Conservation (phyloP, 2,329 filamentous ascomycete genomes). For the Endothia cerciana region DNA sequence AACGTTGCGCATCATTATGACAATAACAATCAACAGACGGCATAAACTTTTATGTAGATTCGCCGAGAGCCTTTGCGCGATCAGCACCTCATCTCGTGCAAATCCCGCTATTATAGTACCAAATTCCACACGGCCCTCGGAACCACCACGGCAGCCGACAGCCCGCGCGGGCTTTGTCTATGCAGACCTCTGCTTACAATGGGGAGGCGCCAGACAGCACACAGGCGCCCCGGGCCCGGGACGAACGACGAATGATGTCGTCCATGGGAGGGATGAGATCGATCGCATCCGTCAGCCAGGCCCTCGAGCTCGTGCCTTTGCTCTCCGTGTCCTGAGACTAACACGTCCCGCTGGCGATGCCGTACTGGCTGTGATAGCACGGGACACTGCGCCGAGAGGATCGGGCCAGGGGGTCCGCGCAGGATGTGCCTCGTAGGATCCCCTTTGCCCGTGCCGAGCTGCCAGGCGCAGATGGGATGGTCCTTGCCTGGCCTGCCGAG, state of each 20-base stretch:
- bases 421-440: constrained; percentile 3
- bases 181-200: background rate
- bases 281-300: constrained; percentile 6
- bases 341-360: background rate
- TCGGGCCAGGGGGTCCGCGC: background rate
- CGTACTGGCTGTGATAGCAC: background rate
- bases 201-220: background rate
- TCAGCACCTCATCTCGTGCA: too few species aligned
- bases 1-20: too few species aligned
- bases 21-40: too few species aligned
- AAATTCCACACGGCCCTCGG: too few species aligned
- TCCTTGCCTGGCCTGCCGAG: background rate
- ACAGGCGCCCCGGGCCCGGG: too few species aligned
- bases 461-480: background rate
- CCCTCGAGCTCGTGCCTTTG: background rate
- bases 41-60: too few species aligned
- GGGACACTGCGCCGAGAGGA: constrained; percentile 2
- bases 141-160: too few species aligned
- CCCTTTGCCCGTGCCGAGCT: background rate
- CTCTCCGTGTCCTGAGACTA: background rate
- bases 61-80: too few species aligned
- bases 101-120: too few species aligned
- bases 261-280: constrained; percentile 11
- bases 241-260: background rate
- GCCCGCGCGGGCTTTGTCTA: too few species aligned